A percentile compares a stretch with the other conserved stretches of the same genome.
Conservation (phyloP, 306 rosid genomes). For the Comarum palustre region DNA sequence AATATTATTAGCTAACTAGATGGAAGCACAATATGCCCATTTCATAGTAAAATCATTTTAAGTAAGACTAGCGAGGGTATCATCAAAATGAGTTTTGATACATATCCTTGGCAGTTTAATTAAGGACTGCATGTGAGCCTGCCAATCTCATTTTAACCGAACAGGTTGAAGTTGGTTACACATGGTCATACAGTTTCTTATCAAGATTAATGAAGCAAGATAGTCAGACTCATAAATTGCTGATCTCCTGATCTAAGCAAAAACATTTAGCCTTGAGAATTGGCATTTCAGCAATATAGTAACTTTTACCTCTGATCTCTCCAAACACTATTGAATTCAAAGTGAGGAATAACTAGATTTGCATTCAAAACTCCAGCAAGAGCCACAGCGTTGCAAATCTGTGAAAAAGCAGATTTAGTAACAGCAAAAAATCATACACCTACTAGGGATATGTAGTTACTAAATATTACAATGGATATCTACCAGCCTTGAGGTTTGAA, state of each 20-base stretch:
- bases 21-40: neutral
- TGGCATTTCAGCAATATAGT: conserved; percentile 2
- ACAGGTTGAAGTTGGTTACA: neutral
- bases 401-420: conserved; percentile 11
- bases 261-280: neutral
- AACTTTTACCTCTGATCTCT: conserved; percentile 71
- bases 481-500: neutral
- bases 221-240: neutral
- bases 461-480: neutral
- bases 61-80: neutral
- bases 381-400: conserved; percentile 98
- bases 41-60: neutral
- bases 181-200: neutral
- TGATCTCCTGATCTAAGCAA: conserved; percentile 3
- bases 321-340: conserved; percentile 91
- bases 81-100: neutral
- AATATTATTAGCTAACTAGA: neutral
- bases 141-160: neutral
- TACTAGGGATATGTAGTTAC: neutral
- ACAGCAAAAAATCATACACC: neutral
- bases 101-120: neutral
- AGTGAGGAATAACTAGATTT: conserved; percentile 71
- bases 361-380: conserved; percentile 94
- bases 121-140: neutral
- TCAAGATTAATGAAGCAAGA: neutral